Percentiles rank a stretch among this genome's conserved stretches.
These are phyloP conservation scores for Penicillium turbatum DNA, from an alignment of 495 filamentous ascomycete species.

Conservation along the genomic window DNA sequence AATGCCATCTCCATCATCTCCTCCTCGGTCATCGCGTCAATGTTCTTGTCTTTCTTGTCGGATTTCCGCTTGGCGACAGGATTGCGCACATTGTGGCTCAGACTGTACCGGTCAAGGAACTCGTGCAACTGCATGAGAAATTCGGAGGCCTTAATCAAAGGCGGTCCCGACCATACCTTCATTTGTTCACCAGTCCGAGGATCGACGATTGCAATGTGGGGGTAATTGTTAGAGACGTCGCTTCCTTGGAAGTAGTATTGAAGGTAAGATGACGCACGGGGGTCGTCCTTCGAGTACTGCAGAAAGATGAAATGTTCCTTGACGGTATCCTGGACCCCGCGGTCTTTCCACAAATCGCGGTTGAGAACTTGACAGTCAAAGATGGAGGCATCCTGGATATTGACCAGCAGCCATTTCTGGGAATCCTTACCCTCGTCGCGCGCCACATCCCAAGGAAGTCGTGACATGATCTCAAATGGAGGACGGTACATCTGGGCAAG, in stretches of 20 bases:
- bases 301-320: conserved; percentile 93
- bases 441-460: conserved; percentile 70
- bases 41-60: conserved; percentile 64
- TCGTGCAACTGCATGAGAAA: conserved; percentile 91
- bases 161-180: conserved; percentile 86
- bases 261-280: conserved; percentile 69
- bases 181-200: conserved; percentile 95
- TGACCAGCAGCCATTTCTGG: conserved; percentile 92
- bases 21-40: conserved; percentile 90
- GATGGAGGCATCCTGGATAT: conserved; percentile 85
- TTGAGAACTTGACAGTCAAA: conserved; percentile 94
- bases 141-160: conserved; percentile 69
- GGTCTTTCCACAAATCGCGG: conserved; percentile 90
- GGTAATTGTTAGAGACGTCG: conserved; percentile 74
- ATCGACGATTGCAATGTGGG: conserved; percentile 93
- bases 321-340: conserved; percentile 69
- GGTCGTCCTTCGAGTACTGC: conserved; percentile 82
- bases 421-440: conserved; percentile 77
- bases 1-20: conserved; percentile 94
- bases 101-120: conserved; percentile 91
- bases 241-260: conserved; percentile 82
- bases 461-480: conserved; percentile 79
- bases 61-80: conserved; percentile 79
- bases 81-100: conserved; percentile 83
- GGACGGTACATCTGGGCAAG: conserved; percentile 90